These are phyloP conservation scores for Canavalia ensiformis DNA, from an alignment of 306 rosid genomes.

Conservation along the genomic window DNA sequence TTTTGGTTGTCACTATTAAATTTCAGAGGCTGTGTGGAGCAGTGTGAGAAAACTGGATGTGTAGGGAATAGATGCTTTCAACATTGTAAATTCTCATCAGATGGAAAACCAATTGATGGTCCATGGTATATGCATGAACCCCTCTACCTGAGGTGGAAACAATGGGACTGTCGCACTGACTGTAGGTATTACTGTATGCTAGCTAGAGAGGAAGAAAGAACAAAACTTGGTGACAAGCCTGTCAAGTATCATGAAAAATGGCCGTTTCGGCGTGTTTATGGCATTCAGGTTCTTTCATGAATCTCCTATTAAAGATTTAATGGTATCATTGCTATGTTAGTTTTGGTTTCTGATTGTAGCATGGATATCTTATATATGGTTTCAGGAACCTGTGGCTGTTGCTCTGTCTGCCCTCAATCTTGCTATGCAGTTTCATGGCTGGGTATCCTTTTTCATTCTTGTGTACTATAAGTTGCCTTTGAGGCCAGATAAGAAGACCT, in stretches of 20 bases:
- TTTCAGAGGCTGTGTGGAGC: slow-evolving; percentile 79
- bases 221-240: slow-evolving; percentile 74
- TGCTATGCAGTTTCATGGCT: slow-evolving; percentile 96
- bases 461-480: slow-evolving; percentile 84
- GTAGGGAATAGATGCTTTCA: slow-evolving; percentile 89
- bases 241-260: slow-evolving; percentile 95
- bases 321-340: slow-evolving; percentile 20
- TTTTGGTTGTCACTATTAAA: slow-evolving; percentile 41
- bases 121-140: slow-evolving; percentile 99
- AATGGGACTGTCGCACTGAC: slow-evolving; percentile 95
- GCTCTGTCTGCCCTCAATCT: slow-evolving; percentile 91
- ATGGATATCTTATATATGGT: slow-evolving; percentile 44
- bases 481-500: slow-evolving; percentile 74
- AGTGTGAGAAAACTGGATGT: slow-evolving; percentile 90
- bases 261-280: slow-evolving; percentile 90
- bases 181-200: slow-evolving; percentile 94
- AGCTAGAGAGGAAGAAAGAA: slow-evolving; percentile 88
- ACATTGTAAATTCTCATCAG: slow-evolving; percentile 96
- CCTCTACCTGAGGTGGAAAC: slow-evolving; percentile 91
- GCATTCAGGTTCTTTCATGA: slow-evolving; percentile 78
- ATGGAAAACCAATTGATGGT: slow-evolving; percentile 96
- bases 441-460: slow-evolving; percentile 97
- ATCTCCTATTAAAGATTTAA: slow-evolving; percentile 37
- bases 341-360: slow-evolving; percentile 42
- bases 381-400: slow-evolving; percentile 94